phyloP scores from a whole-genome alignment of 306 rosid genomes.

The Citrullus colocynthis region DNA sequence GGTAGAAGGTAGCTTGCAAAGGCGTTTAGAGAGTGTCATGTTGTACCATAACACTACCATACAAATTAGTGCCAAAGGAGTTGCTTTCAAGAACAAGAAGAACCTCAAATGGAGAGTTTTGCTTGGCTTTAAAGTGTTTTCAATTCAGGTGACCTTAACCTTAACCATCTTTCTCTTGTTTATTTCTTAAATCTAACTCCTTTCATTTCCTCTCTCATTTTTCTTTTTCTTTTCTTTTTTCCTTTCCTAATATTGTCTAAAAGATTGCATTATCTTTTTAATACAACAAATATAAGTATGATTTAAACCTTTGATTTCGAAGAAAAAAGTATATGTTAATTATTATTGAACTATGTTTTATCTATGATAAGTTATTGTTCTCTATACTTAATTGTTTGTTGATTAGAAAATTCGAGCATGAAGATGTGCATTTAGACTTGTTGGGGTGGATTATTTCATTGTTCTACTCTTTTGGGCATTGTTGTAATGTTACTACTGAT shows the following conservation, averaged over 20 bases:
- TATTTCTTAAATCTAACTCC: background rate
- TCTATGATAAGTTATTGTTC: no score
- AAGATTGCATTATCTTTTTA: no score
- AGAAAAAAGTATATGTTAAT: no score
- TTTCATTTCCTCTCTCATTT: background rate
- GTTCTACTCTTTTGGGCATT: background rate
- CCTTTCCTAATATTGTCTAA: no score
- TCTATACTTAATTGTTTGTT: background rate
- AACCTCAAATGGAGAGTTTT: background rate
- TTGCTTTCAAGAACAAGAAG: background rate
- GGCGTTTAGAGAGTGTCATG: background rate
- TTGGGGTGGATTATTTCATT: background rate
- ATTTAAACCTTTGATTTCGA: no score
- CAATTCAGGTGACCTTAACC: background rate
- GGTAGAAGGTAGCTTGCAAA: background rate
- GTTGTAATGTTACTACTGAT: background rate
- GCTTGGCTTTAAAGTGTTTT: background rate
- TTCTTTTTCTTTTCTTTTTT: background rate
- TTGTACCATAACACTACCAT: background rate
- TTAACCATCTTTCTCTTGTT: background rate
- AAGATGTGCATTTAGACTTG: no score
- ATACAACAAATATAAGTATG: no score
- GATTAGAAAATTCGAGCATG: background rate
- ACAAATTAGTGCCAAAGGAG: background rate
- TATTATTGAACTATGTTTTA: no score